These are phyloP conservation scores for Gnomoniopsis smithogilvyi DNA, from an alignment of 2,329 filamentous ascomycete genomes.

Conservation along the genomic window DNA sequence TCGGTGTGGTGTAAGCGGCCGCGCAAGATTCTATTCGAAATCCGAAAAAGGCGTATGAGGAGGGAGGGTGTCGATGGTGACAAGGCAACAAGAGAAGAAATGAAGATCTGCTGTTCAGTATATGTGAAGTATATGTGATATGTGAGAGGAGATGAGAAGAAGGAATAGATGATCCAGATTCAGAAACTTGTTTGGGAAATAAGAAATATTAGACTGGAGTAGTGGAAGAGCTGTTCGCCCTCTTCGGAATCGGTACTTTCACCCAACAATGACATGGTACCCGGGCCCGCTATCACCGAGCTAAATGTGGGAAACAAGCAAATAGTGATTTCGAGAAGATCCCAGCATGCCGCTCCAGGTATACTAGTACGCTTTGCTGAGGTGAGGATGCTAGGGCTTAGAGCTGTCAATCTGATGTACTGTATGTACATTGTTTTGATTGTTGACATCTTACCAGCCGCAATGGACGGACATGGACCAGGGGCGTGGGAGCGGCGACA, in stretches of 20 bases:
- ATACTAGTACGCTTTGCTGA: conserved; percentile 8
- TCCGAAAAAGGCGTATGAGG: neutral
- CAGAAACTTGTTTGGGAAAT: neutral
- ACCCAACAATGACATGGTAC: conserved; percentile 2
- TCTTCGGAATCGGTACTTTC: neutral
- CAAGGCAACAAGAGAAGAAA: neutral
- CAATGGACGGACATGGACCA: conserved; percentile 10
- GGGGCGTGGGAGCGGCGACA: conserved; percentile 1
- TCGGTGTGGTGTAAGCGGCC: conserved; percentile 15
- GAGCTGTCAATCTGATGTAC: conserved; percentile 6
- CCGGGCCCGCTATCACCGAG: conserved; percentile 7
- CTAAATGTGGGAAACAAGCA: conserved; percentile 4
- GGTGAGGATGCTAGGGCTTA: conserved; percentile 11
- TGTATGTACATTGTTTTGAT: neutral
- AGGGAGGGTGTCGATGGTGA: neutral
- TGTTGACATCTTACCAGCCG: conserved; percentile 4
- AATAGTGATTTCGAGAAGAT: neutral
- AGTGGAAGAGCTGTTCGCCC: neutral
- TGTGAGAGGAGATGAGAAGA: neutral
- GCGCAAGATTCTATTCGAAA: conserved; percentile 1
- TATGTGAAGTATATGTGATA: neutral
- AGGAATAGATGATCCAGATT: neutral
- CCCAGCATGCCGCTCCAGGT: neutral
- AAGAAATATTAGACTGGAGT: conserved; percentile 1
- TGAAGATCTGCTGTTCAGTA: neutral